Base-by-base conservation (phyloP, 805 yeast genomes). In the Starmera pachycereana region DNA sequence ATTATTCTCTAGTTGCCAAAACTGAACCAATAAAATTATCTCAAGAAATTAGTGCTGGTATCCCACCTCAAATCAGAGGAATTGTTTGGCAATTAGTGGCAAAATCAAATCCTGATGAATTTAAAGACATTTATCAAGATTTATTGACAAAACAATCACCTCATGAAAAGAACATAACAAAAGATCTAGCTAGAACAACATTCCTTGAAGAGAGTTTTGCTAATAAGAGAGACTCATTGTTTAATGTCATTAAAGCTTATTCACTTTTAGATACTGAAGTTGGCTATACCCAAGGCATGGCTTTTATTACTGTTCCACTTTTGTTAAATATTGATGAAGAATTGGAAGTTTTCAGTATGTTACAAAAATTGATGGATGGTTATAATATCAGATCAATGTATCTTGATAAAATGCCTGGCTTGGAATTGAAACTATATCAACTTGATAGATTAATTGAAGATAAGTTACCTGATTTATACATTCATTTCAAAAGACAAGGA, bases 201-300 rank as follows among this genome's bases (percentile, higher is more conserved):
- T 87, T 86, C 60, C 81, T 84, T 44, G 74, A 85, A 12, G 53
- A 54, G 29, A 33, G 49, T 32, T 68, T 69, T 42, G 69, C 68
- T 25, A 75, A 77, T 38, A 22, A 22, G 9, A 78, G 79, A 51
- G 79, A 74, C 29, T 78, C 85, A 37, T 63, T 92, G 30, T 83
- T 68, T 53, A 76, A 78, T 41, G 79, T 92, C 27, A 72, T 92
- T 45, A 84, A 83, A 53, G 89, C 88, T 0, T 92, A 90, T 62
- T 77, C 92, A 18, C 62, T 86, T 37, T 81, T 75, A 57, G 97
- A 92, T 58, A 78, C 83, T 1, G 97, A 89, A 38, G 96, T 92
- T 38, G 98, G 98, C 0, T 92, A 92, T 54, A 92, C 97, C 2
- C 98, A 92, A 61, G 97, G 98, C 8, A 88, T 92, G 96, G 95